A percentile compares a stretch with the other conserved stretches of the same genome.
phyloP scores from a whole-genome alignment of 2,329 filamentous ascomycete genomes.

The Trichoderma hamatum region DNA sequence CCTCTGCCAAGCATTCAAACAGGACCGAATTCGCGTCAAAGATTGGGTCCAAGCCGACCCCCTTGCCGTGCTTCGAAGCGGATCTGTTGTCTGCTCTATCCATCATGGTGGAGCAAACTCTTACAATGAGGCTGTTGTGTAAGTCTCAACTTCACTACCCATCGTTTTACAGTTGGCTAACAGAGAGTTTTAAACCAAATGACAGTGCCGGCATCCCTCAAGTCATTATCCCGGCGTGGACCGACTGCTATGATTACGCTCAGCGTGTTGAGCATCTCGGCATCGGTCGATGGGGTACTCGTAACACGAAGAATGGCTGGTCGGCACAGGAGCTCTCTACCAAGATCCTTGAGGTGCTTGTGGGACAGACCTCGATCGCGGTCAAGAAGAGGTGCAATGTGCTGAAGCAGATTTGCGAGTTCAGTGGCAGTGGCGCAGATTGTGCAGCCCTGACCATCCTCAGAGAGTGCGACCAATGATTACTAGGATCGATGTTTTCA shows the following conservation, averaged over 20 bases:
- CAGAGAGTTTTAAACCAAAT: background rate
- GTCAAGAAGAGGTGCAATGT: slow-evolving; percentile 25
- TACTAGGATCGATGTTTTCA: background rate
- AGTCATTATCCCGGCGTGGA: slow-evolving; percentile 49
- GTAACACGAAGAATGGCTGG: slow-evolving; percentile 33
- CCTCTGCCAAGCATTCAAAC: slow-evolving; percentile 35
- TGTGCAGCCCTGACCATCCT: slow-evolving; percentile 36
- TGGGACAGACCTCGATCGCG: slow-evolving; percentile 15
- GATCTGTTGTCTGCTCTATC: slow-evolving; percentile 45
- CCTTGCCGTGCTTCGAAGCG: slow-evolving; percentile 41
- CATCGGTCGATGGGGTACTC: slow-evolving; percentile 42
- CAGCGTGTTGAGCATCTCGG: slow-evolving; percentile 48
- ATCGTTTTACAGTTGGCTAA: background rate
- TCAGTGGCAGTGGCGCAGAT: slow-evolving; percentile 27
- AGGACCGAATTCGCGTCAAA: slow-evolving; percentile 41
- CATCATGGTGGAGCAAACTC: slow-evolving; percentile 54
- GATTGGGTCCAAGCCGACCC: slow-evolving; percentile 48
- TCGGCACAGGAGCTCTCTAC: slow-evolving; percentile 29
- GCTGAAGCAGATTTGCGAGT: slow-evolving; percentile 24
- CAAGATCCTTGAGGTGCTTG: slow-evolving; percentile 30
- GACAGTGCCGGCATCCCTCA: slow-evolving; percentile 50
- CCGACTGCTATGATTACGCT: slow-evolving; percentile 52
- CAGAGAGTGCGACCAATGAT: background rate
- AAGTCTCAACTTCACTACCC: slow-evolving; percentile 28
- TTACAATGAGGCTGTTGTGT: slow-evolving; percentile 44